Evolutionary conservation across 2,329 filamentous ascomycete species (phyloP).

Genomic region (Acephala macrosclerotiorum): DNA sequence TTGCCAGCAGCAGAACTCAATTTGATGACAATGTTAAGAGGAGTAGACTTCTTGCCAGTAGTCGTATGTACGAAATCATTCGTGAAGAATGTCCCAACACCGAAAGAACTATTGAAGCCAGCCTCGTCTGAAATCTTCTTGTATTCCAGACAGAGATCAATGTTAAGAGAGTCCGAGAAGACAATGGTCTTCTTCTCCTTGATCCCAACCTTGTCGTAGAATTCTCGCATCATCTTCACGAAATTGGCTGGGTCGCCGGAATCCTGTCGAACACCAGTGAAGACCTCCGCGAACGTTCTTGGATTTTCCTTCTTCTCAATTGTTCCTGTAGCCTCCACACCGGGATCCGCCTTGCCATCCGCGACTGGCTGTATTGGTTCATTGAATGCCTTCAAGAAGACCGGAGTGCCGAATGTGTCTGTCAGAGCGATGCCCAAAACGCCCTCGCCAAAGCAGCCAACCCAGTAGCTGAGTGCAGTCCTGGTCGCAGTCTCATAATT

Average conservation of each 20-base stretch:
- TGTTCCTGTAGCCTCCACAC: conserved; percentile 30
- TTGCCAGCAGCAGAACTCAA: conserved; percentile 83
- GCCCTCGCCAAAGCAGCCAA: conserved; percentile 85
- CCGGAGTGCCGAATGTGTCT: conserved; percentile 92
- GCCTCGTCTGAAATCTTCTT: conserved; percentile 81
- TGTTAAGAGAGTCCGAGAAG: conserved; percentile 94
- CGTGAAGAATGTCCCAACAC: conserved; percentile 93
- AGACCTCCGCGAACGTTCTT: conserved; percentile 69
- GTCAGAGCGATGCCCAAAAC: conserved; percentile 90
- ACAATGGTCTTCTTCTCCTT: conserved; percentile 86
- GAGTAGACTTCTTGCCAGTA: conserved; percentile 83
- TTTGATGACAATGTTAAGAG: conserved; percentile 98
- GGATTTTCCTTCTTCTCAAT: conserved; percentile 46
- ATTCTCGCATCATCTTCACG: conserved; percentile 64
- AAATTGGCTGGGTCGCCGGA: conserved; percentile 74
- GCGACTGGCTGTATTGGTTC: conserved; percentile 52
- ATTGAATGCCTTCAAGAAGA: conserved; percentile 86
- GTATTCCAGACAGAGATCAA: conserved; percentile 90
- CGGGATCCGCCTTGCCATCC: conserved; percentile 44
- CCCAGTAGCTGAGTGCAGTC: conserved; percentile 85
- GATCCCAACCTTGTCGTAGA: conserved; percentile 61
- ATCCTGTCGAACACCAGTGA: conserved; percentile 74
- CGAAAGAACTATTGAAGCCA: conserved; percentile 87
- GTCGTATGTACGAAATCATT: conserved; percentile 85
- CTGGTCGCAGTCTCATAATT: conserved; percentile 88